phyloP scores from a whole-genome alignment of 805 yeast species.

The Kazachstania africana region DNA sequence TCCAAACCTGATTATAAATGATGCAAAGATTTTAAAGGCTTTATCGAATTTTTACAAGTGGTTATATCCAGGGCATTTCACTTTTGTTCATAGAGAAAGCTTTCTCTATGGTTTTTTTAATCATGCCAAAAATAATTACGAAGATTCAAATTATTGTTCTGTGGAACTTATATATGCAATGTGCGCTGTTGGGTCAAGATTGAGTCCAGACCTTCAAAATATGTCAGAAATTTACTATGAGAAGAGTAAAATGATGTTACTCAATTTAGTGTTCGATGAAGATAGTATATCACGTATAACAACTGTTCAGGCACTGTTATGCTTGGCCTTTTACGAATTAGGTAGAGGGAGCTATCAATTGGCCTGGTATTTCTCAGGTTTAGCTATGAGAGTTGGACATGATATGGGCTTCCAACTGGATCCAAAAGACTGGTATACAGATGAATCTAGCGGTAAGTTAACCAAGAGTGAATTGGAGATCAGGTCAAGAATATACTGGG shows the following conservation, averaged over 20 bases:
- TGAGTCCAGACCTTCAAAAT: slow-evolving; percentile 32
- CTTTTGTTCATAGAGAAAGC: slow-evolving; percentile 53
- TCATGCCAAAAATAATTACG: slow-evolving; percentile 34
- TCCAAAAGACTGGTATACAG: slow-evolving; percentile 46
- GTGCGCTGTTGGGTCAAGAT: slow-evolving; percentile 46
- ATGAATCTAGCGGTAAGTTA: slow-evolving; percentile 26
- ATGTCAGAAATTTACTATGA: slow-evolving; percentile 36
- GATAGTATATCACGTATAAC: slow-evolving; percentile 35
- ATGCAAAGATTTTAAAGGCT: slow-evolving; percentile 20
- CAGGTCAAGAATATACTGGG: slow-evolving; percentile 55
- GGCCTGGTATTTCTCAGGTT: slow-evolving; percentile 55
- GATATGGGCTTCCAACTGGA: slow-evolving; percentile 53
- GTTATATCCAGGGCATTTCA: slow-evolving; percentile 53
- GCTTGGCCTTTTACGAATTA: slow-evolving; percentile 49
- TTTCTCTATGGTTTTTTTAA: slow-evolving; percentile 49
- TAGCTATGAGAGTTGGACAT: slow-evolving; percentile 53
- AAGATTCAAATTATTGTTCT: slow-evolving; percentile 40
- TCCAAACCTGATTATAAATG: slow-evolving; percentile 17
- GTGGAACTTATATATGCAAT: slow-evolving; percentile 41
- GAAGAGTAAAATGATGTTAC: slow-evolving; percentile 33
- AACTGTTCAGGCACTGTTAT: slow-evolving; percentile 45
- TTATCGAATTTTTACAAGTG: slow-evolving; percentile 40
- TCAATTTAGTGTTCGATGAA: slow-evolving; percentile 29
- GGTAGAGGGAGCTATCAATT: slow-evolving; percentile 46
- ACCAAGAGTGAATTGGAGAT: slow-evolving; percentile 43